These are phyloP conservation scores for Russula compacta DNA, from an alignment of 768 basidiomycete species.

Conservation along the genomic window DNA sequence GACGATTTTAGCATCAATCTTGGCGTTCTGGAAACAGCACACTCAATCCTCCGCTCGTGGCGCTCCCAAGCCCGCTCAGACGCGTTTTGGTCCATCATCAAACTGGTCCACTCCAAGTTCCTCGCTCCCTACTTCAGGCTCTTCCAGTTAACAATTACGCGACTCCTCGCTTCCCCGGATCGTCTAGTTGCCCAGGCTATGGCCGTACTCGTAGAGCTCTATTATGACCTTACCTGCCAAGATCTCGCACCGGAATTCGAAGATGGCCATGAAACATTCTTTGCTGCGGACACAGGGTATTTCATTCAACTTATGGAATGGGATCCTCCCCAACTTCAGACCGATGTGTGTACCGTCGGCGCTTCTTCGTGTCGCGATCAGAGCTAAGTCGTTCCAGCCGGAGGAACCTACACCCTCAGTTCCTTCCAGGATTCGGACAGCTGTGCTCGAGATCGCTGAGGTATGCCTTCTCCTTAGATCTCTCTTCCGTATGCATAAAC, in stretches of 20 bases:
- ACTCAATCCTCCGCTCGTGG: constrained; percentile 94
- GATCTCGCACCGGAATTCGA: constrained; percentile 94
- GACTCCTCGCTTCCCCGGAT: constrained; percentile 38
- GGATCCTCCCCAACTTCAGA: constrained; percentile 59
- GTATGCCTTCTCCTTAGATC: constrained; percentile 31
- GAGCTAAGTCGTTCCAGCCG: constrained; percentile 33
- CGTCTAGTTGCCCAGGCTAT: constrained; percentile 60
- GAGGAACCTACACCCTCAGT: constrained; percentile 79
- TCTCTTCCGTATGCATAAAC: neutral
- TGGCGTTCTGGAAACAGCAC: constrained; percentile 87
- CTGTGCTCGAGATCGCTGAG: constrained; percentile 86
- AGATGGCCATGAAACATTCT: constrained; percentile 77
- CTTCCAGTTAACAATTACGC: constrained; percentile 55
- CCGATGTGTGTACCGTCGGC: constrained; percentile 46
- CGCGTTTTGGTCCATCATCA: constrained; percentile 82
- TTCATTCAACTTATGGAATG: constrained; percentile 77
- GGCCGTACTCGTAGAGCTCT: constrained; percentile 76
- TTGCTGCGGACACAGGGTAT: constrained; percentile 56
- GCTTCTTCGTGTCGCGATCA: neutral
- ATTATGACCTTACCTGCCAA: constrained; percentile 90
- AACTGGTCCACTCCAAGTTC: constrained; percentile 79
- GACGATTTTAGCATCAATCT: constrained; percentile 81
- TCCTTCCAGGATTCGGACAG: constrained; percentile 84
- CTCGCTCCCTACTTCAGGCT: constrained; percentile 76
- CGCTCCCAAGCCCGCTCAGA: constrained; percentile 84